Evolutionary conservation across 306 rosid species (phyloP).

Genomic region (Ormosia emarginata): DNA sequence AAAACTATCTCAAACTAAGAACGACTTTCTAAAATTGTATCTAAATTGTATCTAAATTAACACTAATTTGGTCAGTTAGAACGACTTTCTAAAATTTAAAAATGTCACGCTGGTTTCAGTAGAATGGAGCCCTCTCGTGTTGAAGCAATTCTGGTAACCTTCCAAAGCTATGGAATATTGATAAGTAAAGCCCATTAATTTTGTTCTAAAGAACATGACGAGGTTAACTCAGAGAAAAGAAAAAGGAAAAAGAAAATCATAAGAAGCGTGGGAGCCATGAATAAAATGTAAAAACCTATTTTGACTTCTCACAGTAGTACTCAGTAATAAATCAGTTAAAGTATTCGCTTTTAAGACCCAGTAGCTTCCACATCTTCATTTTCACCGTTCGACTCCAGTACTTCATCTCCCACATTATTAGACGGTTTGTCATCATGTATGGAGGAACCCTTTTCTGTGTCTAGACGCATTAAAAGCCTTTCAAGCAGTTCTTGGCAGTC

Average conservation of each 20-base stretch:
- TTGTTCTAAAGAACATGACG: not conserved
- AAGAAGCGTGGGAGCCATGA: not conserved
- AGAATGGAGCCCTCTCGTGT: not conserved
- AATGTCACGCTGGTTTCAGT: not conserved
- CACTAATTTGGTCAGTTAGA: too few species aligned
- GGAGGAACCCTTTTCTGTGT: conserved; percentile 34
- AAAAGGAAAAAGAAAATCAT: too few species aligned
- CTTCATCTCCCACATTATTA: conserved; percentile 19
- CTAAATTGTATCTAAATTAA: too few species aligned
- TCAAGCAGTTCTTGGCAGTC: conserved; percentile 85
- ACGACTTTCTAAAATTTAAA: not conserved
- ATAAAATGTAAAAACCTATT: not conserved
- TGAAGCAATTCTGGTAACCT: not conserved
- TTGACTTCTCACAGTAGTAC: not conserved
- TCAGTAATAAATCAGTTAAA: not conserved
- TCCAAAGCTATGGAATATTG: not conserved
- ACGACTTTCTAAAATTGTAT: not conserved
- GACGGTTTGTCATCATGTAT: conserved; percentile 17
- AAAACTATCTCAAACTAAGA: too few species aligned
- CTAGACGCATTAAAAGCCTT: conserved; percentile 52
- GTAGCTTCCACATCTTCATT: conserved; percentile 14
- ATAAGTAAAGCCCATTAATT: not conserved
- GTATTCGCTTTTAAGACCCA: not conserved
- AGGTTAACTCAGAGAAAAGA: too few species aligned
- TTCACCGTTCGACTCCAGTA: conserved; percentile 18